Evolutionary conservation across 257 asterid genomes (phyloP).

Genomic region (Petunia secreta): DNA sequence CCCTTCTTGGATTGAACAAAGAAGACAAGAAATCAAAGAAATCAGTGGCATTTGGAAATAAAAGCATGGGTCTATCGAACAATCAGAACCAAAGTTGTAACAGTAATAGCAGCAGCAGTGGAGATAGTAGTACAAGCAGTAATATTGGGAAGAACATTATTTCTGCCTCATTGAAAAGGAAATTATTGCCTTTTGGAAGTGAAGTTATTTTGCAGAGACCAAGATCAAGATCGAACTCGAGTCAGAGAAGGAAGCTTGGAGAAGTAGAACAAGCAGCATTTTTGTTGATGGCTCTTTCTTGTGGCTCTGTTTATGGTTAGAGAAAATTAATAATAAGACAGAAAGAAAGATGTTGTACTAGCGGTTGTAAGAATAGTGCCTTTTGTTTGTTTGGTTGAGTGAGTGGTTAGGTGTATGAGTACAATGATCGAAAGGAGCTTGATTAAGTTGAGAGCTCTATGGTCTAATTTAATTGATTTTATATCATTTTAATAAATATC

Average conservation of each 20-base stretch:
- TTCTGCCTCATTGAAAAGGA: constrained; percentile 48
- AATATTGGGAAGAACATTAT: constrained; percentile 39
- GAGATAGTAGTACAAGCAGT: constrained; percentile 59
- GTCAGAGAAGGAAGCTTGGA: constrained; percentile 68
- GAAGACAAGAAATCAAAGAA: constrained; percentile 79
- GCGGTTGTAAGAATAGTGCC: not conserved
- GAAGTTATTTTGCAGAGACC: constrained; percentile 79
- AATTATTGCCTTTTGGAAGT: constrained; percentile 59
- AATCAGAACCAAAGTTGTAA: constrained; percentile 16
- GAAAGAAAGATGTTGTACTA: not conserved
- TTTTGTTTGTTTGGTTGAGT: not conserved
- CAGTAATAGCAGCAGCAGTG: constrained; percentile 42
- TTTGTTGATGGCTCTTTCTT: constrained; percentile 86
- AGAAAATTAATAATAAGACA: not conserved
- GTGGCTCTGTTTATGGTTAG: constrained; percentile 88
- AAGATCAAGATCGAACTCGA: constrained; percentile 60
- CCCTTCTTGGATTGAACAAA: constrained; percentile 67
- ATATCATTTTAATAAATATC: not conserved
- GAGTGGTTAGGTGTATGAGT: not conserved
- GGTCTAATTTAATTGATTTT: not conserved
- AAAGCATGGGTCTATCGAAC: not conserved
- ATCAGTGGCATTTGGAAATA: constrained; percentile 22
- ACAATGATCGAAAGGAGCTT: not conserved
- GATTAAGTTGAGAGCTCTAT: constrained; percentile 15
- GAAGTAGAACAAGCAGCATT: constrained; percentile 94